Evolutionary conservation across 2,329 filamentous ascomycete species (phyloP).

Genomic region (Colletotrichum simmondsii): DNA sequence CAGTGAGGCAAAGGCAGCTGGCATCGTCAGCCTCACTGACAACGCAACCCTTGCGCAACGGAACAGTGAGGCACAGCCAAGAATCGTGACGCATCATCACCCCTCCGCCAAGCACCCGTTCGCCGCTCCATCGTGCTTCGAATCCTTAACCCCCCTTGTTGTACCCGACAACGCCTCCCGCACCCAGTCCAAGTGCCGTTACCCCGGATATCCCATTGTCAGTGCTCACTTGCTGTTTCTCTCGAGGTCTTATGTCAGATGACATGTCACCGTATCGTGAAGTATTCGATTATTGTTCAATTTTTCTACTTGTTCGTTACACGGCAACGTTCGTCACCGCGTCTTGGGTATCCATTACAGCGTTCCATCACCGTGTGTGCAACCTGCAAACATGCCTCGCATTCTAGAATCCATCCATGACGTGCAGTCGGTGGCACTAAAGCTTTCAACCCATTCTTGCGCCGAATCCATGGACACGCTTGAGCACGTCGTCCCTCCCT

Average conservation of each 20-base stretch:
- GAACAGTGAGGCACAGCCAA: slow-evolving; percentile 2
- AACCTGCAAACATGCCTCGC: not conserved
- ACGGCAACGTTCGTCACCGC: not conserved
- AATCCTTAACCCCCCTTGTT: not conserved
- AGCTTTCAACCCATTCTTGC: not conserved
- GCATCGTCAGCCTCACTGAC: slow-evolving; percentile 1
- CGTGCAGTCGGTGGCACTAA: not conserved
- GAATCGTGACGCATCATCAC: slow-evolving; percentile 3
- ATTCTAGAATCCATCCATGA: not conserved
- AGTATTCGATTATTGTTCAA: not conserved
- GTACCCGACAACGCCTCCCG: not conserved
- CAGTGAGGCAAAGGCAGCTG: not conserved
- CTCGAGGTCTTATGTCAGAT: not conserved
- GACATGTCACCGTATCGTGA: not conserved
- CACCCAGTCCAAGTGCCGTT: not conserved
- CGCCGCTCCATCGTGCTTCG: slow-evolving; percentile 12
- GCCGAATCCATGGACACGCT: not conserved
- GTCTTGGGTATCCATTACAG: not conserved
- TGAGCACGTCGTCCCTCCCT: not conserved
- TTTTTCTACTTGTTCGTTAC: not conserved
- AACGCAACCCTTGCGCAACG: slow-evolving; percentile 8
- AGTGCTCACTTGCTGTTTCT: not conserved
- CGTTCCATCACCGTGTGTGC: not conserved
- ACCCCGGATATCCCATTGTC: not conserved
- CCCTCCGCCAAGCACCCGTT: slow-evolving; percentile 6